These are phyloP conservation scores for Fusarium coicis DNA, from an alignment of 2,329 filamentous ascomycete species.

Conservation along the genomic window DNA sequence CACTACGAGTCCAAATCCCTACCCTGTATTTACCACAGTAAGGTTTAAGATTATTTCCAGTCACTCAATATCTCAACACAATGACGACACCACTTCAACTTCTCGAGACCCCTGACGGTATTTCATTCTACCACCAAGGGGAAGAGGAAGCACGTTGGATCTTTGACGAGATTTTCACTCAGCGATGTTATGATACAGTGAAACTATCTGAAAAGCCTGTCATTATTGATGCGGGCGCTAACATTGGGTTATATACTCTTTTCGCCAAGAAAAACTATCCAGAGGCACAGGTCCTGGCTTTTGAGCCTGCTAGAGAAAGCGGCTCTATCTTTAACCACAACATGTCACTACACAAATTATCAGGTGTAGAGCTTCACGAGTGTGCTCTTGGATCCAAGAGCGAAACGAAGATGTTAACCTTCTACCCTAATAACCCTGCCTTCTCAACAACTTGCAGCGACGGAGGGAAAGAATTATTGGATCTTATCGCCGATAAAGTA, in stretches of 20 bases:
- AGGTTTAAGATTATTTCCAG: neutral
- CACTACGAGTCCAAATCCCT: rapidly evolving
- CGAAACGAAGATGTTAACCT: neutral
- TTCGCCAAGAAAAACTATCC: neutral
- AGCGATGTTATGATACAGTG: neutral
- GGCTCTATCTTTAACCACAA: neutral
- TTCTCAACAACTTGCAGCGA: neutral
- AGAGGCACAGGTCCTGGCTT: neutral
- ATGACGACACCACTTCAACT: neutral
- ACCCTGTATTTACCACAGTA: neutral
- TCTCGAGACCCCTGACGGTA: neutral
- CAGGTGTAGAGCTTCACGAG: neutral
- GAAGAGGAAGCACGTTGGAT: neutral
- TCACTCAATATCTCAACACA: neutral
- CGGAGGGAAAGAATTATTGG: neutral
- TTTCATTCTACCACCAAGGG: neutral
- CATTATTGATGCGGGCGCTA: neutral
- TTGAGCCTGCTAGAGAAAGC: neutral
- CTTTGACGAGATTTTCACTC: neutral
- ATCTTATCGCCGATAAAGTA: neutral
- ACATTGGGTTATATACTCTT: neutral
- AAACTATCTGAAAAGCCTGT: neutral
- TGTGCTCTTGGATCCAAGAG: neutral
- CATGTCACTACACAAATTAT: neutral
- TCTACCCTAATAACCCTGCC: neutral